Evolutionary conservation across 371 early-diverging fungal species (phyloP).

Genomic region (Vairimorpha ceranae): DNA sequence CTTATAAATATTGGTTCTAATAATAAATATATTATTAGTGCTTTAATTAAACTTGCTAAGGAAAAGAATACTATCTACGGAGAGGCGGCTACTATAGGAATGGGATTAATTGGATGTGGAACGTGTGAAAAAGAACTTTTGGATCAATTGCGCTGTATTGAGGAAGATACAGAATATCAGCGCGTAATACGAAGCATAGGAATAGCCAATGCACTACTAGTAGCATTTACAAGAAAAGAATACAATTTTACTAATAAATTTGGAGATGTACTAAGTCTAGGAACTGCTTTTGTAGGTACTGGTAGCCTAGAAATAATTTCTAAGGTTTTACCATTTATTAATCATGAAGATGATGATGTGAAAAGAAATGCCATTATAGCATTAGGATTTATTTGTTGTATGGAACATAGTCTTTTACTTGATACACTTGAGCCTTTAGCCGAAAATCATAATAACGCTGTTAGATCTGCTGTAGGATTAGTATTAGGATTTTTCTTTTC

Average conservation of each 20-base stretch:
- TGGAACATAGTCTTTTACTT: constrained; percentile 80
- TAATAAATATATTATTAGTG: constrained; percentile 66
- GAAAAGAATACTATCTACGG: constrained; percentile 79
- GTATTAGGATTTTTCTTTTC: constrained; percentile 93
- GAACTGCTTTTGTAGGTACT: constrained; percentile 91
- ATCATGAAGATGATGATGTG: constrained; percentile 93
- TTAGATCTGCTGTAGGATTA: constrained; percentile 86
- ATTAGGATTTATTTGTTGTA: constrained; percentile 83
- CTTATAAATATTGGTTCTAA: constrained; percentile 64
- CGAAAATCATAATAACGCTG: constrained; percentile 92
- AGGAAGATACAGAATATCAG: constrained; percentile 81
- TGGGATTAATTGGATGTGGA: constrained; percentile 74
- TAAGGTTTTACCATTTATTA: constrained; percentile 85
- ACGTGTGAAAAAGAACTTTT: constrained; percentile 58
- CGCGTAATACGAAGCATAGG: constrained; percentile 76
- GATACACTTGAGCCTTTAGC: constrained; percentile 86
- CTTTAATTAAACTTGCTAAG: constrained; percentile 63
- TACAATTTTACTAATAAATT: constrained; percentile 75
- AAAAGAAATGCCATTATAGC: constrained; percentile 90
- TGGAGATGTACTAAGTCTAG: constrained; percentile 85
- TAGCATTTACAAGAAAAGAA: constrained; percentile 5
- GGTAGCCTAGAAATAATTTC: constrained; percentile 75
- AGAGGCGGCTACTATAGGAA: constrained; percentile 88
- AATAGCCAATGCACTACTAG: constrained; percentile 65
- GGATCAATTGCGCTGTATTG: constrained; percentile 83